Conservation (phyloP, 23 red algal species). For the Gracilaria vermiculophylla region DNA sequence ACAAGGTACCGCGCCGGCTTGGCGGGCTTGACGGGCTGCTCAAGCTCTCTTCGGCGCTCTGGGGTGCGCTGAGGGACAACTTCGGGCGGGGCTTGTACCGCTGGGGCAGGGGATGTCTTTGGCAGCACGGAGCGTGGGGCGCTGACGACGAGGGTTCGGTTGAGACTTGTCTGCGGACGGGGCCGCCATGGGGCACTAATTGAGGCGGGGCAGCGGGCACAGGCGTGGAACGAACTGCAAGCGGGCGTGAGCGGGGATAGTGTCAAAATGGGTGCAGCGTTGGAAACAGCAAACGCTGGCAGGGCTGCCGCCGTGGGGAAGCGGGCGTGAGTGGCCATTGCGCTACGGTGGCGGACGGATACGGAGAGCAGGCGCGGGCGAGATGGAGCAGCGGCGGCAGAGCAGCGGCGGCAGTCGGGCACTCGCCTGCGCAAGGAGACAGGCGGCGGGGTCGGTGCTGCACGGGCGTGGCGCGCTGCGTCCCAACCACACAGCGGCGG, state of each 20-base stretch:
- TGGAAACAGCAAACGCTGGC: neutral
- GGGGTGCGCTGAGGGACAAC: neutral
- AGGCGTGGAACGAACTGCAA: neutral
- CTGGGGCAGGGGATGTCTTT: neutral
- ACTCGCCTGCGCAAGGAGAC: too few species aligned
- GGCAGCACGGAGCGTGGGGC: neutral
- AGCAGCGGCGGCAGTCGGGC: too few species aligned
- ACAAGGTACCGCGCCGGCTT: slow-evolving; percentile 22
- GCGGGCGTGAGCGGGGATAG: neutral
- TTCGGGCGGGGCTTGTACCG: neutral
- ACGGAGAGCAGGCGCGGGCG: too few species aligned
- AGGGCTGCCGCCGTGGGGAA: too few species aligned
- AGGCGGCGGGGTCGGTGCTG: neutral
- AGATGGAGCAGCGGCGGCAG: too few species aligned
- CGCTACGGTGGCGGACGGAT: too few species aligned
- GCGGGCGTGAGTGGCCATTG: too few species aligned
- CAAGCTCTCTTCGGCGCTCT: neutral
- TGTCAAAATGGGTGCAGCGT: neutral
- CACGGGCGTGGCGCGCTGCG: neutral
- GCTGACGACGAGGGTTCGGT: neutral
- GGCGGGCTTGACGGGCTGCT: neutral
- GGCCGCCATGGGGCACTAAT: neutral
- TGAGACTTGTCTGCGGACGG: neutral
- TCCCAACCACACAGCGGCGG: too few species aligned
- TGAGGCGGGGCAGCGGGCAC: neutral